A percentile compares a stretch with the other conserved stretches of the same genome.
These are phyloP conservation scores for Mrakia gelida DNA, from an alignment of 768 basidiomycete genomes.

Conservation along the genomic window DNA sequence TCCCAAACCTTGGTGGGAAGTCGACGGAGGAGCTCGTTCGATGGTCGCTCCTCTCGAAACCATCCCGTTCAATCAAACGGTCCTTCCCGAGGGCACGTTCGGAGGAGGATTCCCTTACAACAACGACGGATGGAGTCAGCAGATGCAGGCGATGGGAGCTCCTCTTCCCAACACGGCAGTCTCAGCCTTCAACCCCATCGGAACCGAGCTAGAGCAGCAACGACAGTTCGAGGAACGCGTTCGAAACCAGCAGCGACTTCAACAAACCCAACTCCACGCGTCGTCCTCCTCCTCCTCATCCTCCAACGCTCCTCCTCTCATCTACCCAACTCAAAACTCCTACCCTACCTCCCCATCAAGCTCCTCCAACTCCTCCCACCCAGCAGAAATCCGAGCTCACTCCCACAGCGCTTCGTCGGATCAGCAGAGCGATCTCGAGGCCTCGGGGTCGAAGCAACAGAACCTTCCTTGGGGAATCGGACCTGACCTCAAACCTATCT, in stretches of 20 bases:
- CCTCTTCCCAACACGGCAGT: neutral
- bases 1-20: conserved; percentile 12
- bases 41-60: neutral
- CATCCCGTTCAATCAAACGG: neutral
- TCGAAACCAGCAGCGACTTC: neutral
- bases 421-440: neutral
- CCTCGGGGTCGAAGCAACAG: neutral
- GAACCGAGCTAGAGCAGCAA: neutral
- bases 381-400: neutral
- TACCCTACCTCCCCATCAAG: neutral
- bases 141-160: conserved; percentile 4
- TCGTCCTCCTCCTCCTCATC: neutral
- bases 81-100: neutral
- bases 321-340: neutral
- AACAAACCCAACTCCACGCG: neutral
- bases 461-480: conserved; percentile 18
- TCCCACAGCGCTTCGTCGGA: neutral
- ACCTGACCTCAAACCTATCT: conserved; percentile 17
- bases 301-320: neutral
- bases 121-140: neutral
- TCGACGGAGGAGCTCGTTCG: conserved; percentile 6
- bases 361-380: conserved; percentile 4
- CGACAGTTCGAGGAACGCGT: neutral
- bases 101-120: conserved; percentile 2
- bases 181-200: neutral